A percentile compares a stretch with the other conserved stretches of the same genome.
phyloP scores from a whole-genome alignment of 2,329 filamentous ascomycete species.

The Bipolaris bicolor region DNA sequence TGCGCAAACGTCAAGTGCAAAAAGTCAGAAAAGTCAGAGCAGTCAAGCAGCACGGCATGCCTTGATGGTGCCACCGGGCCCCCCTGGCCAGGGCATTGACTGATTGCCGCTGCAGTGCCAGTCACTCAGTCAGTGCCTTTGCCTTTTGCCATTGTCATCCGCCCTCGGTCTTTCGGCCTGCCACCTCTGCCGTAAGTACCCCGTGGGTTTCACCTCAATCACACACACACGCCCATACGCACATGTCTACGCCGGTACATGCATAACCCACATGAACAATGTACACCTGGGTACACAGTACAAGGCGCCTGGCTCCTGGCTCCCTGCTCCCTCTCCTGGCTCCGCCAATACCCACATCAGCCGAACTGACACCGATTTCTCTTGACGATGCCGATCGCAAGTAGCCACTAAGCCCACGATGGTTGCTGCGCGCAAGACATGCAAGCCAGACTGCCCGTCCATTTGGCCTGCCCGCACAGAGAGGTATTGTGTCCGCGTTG shows the following conservation, averaged over 20 bases:
- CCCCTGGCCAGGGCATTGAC: no score
- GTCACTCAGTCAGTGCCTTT: no score
- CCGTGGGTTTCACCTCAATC: constrained; percentile 2
- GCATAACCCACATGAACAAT: neutral
- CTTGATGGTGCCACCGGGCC: no score
- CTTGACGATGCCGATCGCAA: constrained; percentile 8
- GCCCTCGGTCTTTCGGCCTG: no score
- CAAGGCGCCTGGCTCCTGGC: neutral
- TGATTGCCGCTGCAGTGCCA: no score
- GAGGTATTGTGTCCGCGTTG: neutral
- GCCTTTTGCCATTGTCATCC: no score
- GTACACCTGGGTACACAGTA: constrained; percentile 1
- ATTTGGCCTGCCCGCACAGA: neutral
- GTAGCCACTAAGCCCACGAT: constrained; percentile 4
- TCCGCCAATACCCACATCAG: constrained; percentile 12
- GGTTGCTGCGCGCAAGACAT: neutral
- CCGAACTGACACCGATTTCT: constrained; percentile 14
- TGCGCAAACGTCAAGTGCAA: constrained; percentile 16
- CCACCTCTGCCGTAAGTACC: neutral
- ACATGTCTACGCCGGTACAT: neutral
- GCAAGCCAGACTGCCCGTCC: neutral
- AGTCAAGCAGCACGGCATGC: constrained; percentile 5
- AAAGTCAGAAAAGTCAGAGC: neutral
- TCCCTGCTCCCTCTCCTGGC: neutral
- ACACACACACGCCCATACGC: neutral